Evolutionary conservation across 1,284 basidiomycete species (phyloP), one percentile per base, ranked within the genome.

Genomic region (Pascua guehoae): DNA sequence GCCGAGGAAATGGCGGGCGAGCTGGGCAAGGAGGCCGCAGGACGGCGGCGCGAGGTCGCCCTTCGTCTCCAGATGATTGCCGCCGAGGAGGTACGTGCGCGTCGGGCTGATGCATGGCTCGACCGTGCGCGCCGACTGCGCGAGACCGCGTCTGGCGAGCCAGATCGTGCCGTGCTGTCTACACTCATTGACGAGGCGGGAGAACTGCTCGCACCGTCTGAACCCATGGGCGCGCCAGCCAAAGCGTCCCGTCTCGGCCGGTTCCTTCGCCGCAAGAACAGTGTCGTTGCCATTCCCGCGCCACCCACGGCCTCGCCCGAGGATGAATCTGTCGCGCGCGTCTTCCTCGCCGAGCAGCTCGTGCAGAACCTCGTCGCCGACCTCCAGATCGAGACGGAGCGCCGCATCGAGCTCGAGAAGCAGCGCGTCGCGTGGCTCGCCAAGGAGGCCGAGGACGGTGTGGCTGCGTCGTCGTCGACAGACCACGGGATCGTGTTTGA

Each of bases 1-100:
- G 76, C 91, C 8, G 88, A 91, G 65, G 87, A 89, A 54, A 79
- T 90, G 2, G 85, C 85, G 0, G 84, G 86, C 51, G 87, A 89
- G 49, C 79, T 89, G 48, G 81, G 85, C 18, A 83, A 86, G 24
- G 90, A 91, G 70, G 79, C 83, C 0, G 88, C 85, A 53, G 89
- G 88, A 4, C 81, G 89, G 12, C 79, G 90, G 17, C 78, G 88
- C 47, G 90, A 93, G 70, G 82, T 89, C 1, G 80, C 82, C 0
- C 69, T 91, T 39, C 77, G 89, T 7, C 81, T 93, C 7, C 82
- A 83, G 10, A 79, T 89, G 66, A 78, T 88, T 2, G 80, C 81
- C 0, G 77, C 86, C 24, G 89, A 91, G 68, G 89, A 91, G 70
- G 75, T 79, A 49, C 56, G 71, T 45, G 62, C 57, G 14, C 65